Evolutionary conservation across 2,329 filamentous ascomycete genomes (phyloP).

Genomic region (Arthrobotrys sphaeroides): DNA sequence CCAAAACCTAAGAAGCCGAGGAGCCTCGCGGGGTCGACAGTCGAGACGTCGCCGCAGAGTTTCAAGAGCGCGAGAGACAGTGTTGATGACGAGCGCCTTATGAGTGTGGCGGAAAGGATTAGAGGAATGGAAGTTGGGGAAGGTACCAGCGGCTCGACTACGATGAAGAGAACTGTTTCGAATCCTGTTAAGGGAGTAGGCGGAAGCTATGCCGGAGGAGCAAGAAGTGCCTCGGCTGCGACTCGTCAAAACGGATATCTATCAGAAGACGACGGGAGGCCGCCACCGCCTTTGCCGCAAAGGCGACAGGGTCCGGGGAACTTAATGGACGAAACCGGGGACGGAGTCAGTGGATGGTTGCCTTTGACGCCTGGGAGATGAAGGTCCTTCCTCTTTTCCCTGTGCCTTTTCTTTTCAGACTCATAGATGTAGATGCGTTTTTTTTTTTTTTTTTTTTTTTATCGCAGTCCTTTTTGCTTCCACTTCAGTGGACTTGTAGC

Average conservation of each 20-base stretch:
- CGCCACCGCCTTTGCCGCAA: slow-evolving; percentile 30
- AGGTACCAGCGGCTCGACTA: background rate
- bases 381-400: background rate
- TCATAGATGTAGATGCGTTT: slow-evolving; percentile 8
- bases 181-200: slow-evolving; percentile 7
- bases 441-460: background rate
- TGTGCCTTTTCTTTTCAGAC: background rate
- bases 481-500: background rate
- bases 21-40: slow-evolving; percentile 15
- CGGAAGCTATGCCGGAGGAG: background rate
- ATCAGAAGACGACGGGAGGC: slow-evolving; percentile 10
- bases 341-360: slow-evolving; percentile 30
- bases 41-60: slow-evolving; percentile 41
- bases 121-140: slow-evolving; percentile 35
- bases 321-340: slow-evolving; percentile 42
- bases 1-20: slow-evolving; percentile 44
- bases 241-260: background rate
- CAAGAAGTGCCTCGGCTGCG: slow-evolving; percentile 14
- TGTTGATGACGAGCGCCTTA: slow-evolving; percentile 26
- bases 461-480: too few species aligned
- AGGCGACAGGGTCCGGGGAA: slow-evolving; percentile 5
- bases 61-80: slow-evolving; percentile 33
- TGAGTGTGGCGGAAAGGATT: slow-evolving; percentile 36
- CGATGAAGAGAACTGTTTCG: slow-evolving; percentile 35
- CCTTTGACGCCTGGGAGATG: slow-evolving; percentile 35